Base-by-base conservation (phyloP, 495 filamentous ascomycete genomes). In the Aspergillus baeticus region DNA sequence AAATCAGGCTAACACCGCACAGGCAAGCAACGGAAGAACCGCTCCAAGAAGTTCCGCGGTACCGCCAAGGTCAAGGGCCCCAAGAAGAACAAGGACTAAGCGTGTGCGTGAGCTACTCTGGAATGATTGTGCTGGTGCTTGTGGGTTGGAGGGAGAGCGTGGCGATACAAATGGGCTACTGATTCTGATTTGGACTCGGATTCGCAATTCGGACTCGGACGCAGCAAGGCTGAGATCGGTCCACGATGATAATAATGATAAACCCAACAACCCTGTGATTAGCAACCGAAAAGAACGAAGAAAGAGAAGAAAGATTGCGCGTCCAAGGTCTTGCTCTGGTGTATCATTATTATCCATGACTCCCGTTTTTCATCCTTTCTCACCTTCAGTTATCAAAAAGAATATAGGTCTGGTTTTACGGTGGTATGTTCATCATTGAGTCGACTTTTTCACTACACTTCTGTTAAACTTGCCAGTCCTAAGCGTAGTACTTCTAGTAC, bases 1-100 rank as follows among this genome's bases (percentile, higher is more conserved):
- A 44, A 20, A 17, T 7, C 6, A 44, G 11, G 33, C 51, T 50
- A 55, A 58, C 48, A 57, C 44, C 55, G 29, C 54, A 59, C 78
- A 99, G 95, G 95, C 86, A 99, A 99, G 84, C 93, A 98, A 85
- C 89, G 95, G 83, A 99, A 98, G 89, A 99, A 99, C 91, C 84
- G 92, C 73, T 86, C 88, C 78, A 98, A 98, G 91, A 91, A 93
- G 75, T 88, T 96, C 75, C 91, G 95, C 62, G 95, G 95, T 74
- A 92, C 88, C 65, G 95, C 92, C 68, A 89, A 89, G 79, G 76
- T 74, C 69, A 98, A 96, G 89, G 89, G 89, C 71, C 87, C 85
- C 67, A 87, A 88, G 80, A 87, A 91, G 82, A 70, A 37, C 76
- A 78, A 78, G 76, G 67, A 77, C 64, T 78, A 78, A 76, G 60